Conservation (phyloP, 768 basidiomycete genomes). For the Coprinellus micaceus region DNA sequence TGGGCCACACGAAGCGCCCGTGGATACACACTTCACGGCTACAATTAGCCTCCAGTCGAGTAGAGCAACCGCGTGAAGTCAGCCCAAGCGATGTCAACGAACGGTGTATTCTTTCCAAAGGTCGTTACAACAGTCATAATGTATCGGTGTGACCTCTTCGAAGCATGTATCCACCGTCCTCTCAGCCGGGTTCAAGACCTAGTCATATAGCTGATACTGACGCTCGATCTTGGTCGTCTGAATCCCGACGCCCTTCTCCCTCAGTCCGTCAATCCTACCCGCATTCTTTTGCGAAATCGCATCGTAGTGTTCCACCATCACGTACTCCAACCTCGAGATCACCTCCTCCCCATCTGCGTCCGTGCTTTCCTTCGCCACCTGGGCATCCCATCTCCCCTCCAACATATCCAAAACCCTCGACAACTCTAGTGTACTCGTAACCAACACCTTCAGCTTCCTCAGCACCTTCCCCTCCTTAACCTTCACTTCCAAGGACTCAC, state of each 20-base stretch:
- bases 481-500: background rate
- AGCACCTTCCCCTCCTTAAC: background rate
- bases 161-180: too few relatives aligned
- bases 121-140: too few relatives aligned
- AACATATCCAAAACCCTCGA: background rate
- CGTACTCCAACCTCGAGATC: background rate
- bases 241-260: background rate
- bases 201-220: too few relatives aligned
- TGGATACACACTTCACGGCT: too few relatives aligned
- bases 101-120: too few relatives aligned
- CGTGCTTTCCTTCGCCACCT: background rate
- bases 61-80: too few relatives aligned
- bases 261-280: background rate
- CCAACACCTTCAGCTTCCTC: background rate
- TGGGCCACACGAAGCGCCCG: too few relatives aligned
- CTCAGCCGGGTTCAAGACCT: too few relatives aligned
- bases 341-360: background rate
- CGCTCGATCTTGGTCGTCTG: background rate
- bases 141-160: too few relatives aligned
- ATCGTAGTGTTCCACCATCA: background rate
- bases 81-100: too few relatives aligned
- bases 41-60: too few relatives aligned
- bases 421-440: background rate
- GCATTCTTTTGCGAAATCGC: background rate
- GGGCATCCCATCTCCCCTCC: background rate